Base-by-base conservation (phyloP, 1,284 basidiomycete species). In the Caloboletus firmus region DNA sequence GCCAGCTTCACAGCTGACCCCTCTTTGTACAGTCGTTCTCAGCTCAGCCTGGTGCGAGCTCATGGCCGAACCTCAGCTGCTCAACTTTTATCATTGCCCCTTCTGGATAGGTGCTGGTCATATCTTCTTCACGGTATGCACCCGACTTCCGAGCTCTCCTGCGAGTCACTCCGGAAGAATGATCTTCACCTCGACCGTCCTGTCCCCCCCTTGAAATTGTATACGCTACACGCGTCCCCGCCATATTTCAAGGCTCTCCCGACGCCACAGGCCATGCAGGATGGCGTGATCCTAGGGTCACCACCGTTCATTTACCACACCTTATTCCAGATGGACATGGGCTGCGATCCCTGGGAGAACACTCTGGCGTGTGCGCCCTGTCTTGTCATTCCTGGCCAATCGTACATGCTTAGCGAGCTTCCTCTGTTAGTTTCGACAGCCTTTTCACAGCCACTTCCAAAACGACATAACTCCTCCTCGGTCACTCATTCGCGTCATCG, bases 211-310 rank as follows among this genome's bases (percentile, higher is more conserved):
- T 64, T 57, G 5, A 72, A 68, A 35, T 72, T 71, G 0, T 69
- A 72, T 13, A 69, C 70, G 15, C 53, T 72, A 0, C 57, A 59
- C 2, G 35, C 51, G 2, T 67, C 69, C 10, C 60, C 64, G 4
- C 51, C 56, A 1, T 63, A 54, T 22, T 72, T 69, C 28, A 52
- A 54, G n/a, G 11, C 31, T 13, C 54, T 45, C 2, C 49, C 47
- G 0, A 37, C 57, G 15, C 26, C 56, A n/a, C 63, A 57, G 1
- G 15, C 45, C 4, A 17, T 49, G 5, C 60, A 63, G 22, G 65
- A 72, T 10, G 28, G 35, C n/a, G 41, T 49, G 17, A 45, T 22
- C 18, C 30, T 54, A 8, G 55, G 40, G 1, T 51, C 67, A 3
- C 47, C 61, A 4, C 31, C 51, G 26, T 69, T 64, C 28, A 28